Percentiles rank a stretch among this genome's conserved stretches.
Conservation (phyloP, 352 stramenopile genomes). For the Globisporangium echinulatum region DNA sequence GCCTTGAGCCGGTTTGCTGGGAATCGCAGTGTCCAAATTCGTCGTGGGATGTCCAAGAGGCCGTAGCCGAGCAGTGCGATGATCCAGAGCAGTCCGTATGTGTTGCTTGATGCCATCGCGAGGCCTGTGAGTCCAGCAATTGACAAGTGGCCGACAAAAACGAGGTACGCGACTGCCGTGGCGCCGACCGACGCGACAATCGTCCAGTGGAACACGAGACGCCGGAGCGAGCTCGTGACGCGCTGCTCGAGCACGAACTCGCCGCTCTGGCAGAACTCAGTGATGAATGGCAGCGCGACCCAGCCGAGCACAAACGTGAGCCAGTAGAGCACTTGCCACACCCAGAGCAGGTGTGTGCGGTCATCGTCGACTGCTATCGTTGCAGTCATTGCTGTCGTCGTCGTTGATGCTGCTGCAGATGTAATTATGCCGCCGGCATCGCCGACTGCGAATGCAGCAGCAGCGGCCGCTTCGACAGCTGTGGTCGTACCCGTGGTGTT, state of each 20-base stretch:
- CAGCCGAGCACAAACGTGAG: conserved; percentile 58
- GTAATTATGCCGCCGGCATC: not conserved
- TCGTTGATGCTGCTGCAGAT: too few species aligned
- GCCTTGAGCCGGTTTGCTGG: conserved; percentile 32
- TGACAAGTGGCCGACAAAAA: conserved; percentile 54
- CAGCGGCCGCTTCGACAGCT: not conserved
- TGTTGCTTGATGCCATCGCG: conserved; percentile 57
- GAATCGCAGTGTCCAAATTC: conserved; percentile 35
- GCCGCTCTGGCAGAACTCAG: conserved; percentile 54
- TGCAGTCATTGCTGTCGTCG: too few species aligned
- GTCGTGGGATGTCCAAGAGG: conserved; percentile 49
- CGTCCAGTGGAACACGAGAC: conserved; percentile 53
- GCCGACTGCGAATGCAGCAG: not conserved
- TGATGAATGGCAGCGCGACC: conserved; percentile 51
- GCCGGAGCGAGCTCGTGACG: conserved; percentile 26
- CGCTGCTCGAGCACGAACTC: conserved; percentile 45
- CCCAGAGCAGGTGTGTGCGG: conserved; percentile 17
- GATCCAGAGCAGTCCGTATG: conserved; percentile 45
- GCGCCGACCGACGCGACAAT: conserved; percentile 23
- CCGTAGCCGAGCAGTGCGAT: conserved; percentile 56
- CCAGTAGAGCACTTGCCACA: conserved; percentile 65
- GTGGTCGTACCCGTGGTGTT: not conserved
- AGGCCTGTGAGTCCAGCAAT: conserved; percentile 39
- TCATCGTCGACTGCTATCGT: not conserved
- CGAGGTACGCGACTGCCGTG: conserved; percentile 39